A percentile compares a stretch with the other conserved stretches of the same genome.
These are phyloP conservation scores for Aquilaria sinensis DNA, from an alignment of 345 rosid species.

Conservation along the genomic window DNA sequence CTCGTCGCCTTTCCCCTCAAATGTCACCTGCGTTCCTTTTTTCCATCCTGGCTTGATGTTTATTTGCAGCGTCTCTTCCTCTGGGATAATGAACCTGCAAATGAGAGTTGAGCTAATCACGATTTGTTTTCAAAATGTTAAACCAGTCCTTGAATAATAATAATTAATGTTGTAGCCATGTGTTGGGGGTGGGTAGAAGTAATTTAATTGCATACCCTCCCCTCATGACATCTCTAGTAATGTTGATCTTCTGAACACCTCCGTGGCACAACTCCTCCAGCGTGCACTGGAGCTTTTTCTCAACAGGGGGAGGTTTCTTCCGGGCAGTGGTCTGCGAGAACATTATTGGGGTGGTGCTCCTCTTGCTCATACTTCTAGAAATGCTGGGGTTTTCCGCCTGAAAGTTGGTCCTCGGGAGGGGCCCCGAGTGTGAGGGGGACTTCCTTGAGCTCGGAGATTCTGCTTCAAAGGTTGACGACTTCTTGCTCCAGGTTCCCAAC, in stretches of 20 bases:
- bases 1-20: slow-evolving; percentile 85
- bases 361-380: slow-evolving; percentile 37
- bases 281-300: slow-evolving; percentile 68
- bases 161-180: background rate
- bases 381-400: slow-evolving; percentile 9
- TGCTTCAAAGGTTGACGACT: background rate
- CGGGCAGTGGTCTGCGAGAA: slow-evolving; percentile 61
- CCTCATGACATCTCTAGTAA: slow-evolving; percentile 50
- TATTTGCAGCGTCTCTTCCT: slow-evolving; percentile 62
- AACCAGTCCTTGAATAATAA: background rate
- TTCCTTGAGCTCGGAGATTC: slow-evolving; percentile 7
- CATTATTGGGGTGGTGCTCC: slow-evolving; percentile 47
- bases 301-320: slow-evolving; percentile 49
- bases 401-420: slow-evolving; percentile 13
- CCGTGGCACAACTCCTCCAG: slow-evolving; percentile 75
- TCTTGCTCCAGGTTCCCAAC: background rate
- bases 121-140: background rate
- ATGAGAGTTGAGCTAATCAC: background rate
- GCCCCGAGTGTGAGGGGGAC: background rate
- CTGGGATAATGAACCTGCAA: slow-evolving; percentile 45
- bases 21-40: slow-evolving; percentile 76
- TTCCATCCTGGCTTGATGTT: slow-evolving; percentile 85
- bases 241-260: slow-evolving; percentile 47
- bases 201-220: slow-evolving; percentile 40
- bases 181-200: background rate